Evolutionary conservation across 371 early-diverging fungal genomes (phyloP).

Genomic region (Mortierella sp.): DNA sequence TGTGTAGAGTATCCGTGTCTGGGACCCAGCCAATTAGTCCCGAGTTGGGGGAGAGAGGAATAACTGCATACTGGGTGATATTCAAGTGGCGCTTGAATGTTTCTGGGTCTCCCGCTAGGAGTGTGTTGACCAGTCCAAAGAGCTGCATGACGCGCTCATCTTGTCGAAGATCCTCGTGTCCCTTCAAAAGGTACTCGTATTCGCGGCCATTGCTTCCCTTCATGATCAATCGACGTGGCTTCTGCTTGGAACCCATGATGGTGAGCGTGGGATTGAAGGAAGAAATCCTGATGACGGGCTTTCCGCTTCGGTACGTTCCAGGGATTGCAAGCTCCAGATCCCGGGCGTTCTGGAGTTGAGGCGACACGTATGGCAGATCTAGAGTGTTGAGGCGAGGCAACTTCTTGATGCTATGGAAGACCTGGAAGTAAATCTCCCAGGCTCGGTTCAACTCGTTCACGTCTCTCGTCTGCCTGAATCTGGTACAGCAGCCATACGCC

Average conservation of each 20-base stretch:
- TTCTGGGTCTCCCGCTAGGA: conserved; percentile 90
- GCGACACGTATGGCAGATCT: conserved; percentile 94
- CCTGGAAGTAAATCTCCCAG: conserved; percentile 94
- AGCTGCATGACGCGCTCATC: conserved; percentile 99
- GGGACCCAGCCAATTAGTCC: conserved; percentile 98
- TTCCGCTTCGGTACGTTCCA: conserved; percentile 91
- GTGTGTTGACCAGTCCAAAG: conserved; percentile 97
- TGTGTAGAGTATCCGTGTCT: conserved; percentile 94
- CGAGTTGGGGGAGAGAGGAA: conserved; percentile 96
- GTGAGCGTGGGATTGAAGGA: conserved; percentile 85
- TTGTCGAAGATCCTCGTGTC: conserved; percentile 98
- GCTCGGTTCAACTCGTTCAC: conserved; percentile 91
- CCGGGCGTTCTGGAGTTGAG: conserved; percentile 86
- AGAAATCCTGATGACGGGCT: conserved; percentile 88
- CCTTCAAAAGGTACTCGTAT: conserved; percentile 95
- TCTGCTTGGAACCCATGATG: conserved; percentile 94
- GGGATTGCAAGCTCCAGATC: conserved; percentile 95
- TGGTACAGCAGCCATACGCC: conserved; percentile 90
- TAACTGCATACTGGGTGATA: conserved; percentile 93
- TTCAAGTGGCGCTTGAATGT: conserved; percentile 93
- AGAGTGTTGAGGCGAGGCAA: conserved; percentile 87
- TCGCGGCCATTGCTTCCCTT: conserved; percentile 92
- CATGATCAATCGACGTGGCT: conserved; percentile 90
- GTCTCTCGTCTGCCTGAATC: conserved; percentile 84
- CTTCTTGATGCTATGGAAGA: conserved; percentile 87